phyloP scores from a whole-genome alignment of 306 rosid genomes.

The Sphenostylis stenocarpa region DNA sequence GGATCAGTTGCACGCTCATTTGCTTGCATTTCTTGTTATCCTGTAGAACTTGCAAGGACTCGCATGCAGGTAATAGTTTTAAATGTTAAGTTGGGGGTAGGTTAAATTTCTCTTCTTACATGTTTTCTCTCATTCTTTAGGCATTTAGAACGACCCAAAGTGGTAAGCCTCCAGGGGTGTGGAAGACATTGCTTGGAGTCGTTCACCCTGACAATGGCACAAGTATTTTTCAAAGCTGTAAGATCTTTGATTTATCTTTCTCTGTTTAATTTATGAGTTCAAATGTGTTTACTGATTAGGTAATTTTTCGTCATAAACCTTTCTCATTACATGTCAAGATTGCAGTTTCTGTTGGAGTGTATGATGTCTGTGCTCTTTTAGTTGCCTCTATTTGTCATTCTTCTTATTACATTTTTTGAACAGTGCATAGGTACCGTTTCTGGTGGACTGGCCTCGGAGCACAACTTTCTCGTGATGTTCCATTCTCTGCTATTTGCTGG shows the following conservation, averaged over 20 bases:
- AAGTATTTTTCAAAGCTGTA: constrained; percentile 55
- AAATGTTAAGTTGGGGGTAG: neutral
- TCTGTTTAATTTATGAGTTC: constrained; percentile 11
- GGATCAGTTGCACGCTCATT: constrained; percentile 90
- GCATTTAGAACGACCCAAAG: constrained; percentile 63
- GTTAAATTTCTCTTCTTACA: neutral
- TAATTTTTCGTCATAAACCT: neutral
- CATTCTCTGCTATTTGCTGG: constrained; percentile 98
- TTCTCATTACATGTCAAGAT: neutral
- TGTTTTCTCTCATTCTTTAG: constrained; percentile 38
- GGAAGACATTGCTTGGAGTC: constrained; percentile 76
- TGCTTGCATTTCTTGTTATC: constrained; percentile 90
- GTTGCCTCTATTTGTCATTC: constrained; percentile 22
- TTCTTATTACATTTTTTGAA: neutral
- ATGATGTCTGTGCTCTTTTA: constrained; percentile 7
- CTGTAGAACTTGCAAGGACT: constrained; percentile 89
- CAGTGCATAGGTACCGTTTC: constrained; percentile 67
- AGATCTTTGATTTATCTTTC: constrained; percentile 35
- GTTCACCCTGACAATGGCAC: constrained; percentile 52
- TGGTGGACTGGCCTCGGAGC: constrained; percentile 99
- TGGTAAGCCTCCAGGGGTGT: constrained; percentile 77
- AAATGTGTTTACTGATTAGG: constrained; percentile 7
- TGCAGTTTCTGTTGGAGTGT: constrained; percentile 13
- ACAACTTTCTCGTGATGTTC: constrained; percentile 92
- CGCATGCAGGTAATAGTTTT: constrained; percentile 83